Evolutionary conservation across 305 asterid species (phyloP), one percentile per base, ranked within the genome.

Genomic region (Rubia tinctorum): DNA sequence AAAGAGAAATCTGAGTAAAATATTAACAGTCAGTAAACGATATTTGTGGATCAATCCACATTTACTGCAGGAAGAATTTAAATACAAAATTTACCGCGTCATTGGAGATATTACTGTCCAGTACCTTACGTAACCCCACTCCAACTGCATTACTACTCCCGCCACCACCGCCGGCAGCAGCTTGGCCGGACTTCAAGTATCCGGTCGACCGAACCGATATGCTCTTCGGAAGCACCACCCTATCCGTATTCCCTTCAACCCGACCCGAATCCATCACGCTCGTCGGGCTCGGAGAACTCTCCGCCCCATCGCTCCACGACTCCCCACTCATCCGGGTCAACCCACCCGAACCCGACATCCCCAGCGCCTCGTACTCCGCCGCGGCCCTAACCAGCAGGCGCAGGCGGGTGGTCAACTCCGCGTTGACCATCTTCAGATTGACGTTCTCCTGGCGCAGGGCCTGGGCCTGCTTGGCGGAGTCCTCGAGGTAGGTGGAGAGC

Each of bases 361-460:
- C 77, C 11, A 66, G 49, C 27, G 61, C 53, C 5, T 27, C 44
- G 61, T 58, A 58, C 17, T 25, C 71, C 9, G 86, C 44, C 56
- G 81, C 15, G 56, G 82, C 62, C 44, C 61, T 80, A 49, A 87
- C 82, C 80, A 91, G 18, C 75, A 72, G 30, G 15, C 73, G 72
- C 69, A 91, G 69, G 18, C 87, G 86, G 51, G 77, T 81, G 80
- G 84, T 86, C 83, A 91, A 73, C 61, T 85, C 89, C 4, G 78
- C 76, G 73, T 87, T 91, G 56, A 80, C 76, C 88, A 78, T 89
- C 71, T 85, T 86, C 43, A 91, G 84, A 73, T 89, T 87, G 67
- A 87, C 78, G 69, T 89, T 91, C 84, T 91, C 95, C 78, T 87
- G 96, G 42, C 89, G 89, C 66, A 91, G 95, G 72, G 85, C 83